These are phyloP conservation scores for Lolium perenne DNA, from an alignment of 176 grass and related monocot species.

Conservation along the genomic window DNA sequence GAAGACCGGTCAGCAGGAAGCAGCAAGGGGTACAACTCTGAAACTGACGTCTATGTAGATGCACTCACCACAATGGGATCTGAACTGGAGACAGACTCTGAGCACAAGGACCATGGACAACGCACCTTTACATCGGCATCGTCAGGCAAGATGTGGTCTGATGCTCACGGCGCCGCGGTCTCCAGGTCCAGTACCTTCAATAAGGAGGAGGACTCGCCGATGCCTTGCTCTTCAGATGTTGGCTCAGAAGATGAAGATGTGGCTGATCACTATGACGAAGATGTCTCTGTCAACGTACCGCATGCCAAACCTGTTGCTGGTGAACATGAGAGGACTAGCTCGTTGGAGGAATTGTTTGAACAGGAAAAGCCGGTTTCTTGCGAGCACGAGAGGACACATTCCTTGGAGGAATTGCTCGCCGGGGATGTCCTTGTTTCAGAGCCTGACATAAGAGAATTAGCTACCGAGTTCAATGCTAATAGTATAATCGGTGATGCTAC, in stretches of 20 bases:
- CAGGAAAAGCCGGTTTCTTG: conserved; percentile 44
- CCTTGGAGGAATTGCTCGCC: conserved; percentile 48
- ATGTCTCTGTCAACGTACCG: neutral
- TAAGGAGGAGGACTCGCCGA: conserved; percentile 40
- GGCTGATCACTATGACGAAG: conserved; percentile 18
- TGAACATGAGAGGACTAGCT: conserved; percentile 54
- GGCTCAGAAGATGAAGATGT: conserved; percentile 21
- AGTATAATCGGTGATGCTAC: conserved; percentile 4
- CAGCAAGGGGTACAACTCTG: conserved; percentile 71
- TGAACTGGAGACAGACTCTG: conserved; percentile 71
- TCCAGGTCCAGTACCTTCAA: conserved; percentile 45
- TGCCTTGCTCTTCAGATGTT: conserved; percentile 35
- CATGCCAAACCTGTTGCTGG: conserved; percentile 37
- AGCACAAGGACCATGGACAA: conserved; percentile 42
- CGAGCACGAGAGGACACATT: conserved; percentile 52
- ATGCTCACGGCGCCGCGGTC: conserved; percentile 11
- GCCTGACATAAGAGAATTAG: conserved; percentile 3
- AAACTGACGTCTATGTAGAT: conserved; percentile 75
- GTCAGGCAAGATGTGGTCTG: conserved; percentile 40
- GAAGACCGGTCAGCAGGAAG: conserved; percentile 55
- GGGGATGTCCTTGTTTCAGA: conserved; percentile 44
- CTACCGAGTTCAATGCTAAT: conserved; percentile 26
- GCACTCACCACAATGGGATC: conserved; percentile 73
- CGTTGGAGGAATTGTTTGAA: conserved; percentile 48
- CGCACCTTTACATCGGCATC: conserved; percentile 4